Percentiles rank a stretch among this genome's conserved stretches.
phyloP scores from a whole-genome alignment of 495 filamentous ascomycete genomes.

The Aspergillus ellipticus region DNA sequence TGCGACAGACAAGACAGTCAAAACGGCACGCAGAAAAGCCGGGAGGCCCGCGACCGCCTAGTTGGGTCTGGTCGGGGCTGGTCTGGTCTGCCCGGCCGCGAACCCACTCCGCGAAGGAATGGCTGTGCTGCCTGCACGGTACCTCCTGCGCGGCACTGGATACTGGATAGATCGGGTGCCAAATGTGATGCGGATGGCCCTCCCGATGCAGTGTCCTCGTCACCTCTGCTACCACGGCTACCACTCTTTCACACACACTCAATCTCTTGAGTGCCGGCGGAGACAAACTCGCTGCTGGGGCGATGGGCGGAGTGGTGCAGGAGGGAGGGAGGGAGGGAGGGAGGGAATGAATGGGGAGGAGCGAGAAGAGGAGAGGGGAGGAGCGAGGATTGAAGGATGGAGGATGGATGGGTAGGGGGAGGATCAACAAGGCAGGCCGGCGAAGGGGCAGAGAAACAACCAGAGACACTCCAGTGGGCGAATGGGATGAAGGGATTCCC shows the following conservation, averaged over 20 bases:
- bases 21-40: constrained; percentile 16
- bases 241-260: no score
- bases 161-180: constrained; percentile 14
- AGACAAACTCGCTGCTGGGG: no score
- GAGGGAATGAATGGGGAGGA: background rate
- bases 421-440: constrained; percentile 6
- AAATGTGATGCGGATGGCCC: background rate
- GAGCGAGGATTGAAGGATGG: background rate
- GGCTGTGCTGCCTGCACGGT: background rate
- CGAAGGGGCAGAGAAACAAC: constrained; percentile 6
- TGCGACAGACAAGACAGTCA: no score
- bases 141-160: constrained; percentile 2
- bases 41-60: constrained; percentile 18
- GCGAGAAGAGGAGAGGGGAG: background rate
- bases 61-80: constrained; percentile 1
- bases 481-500: constrained; percentile 16
- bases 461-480: constrained; percentile 5
- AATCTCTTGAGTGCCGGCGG: no score
- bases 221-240: no score
- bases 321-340: no score
- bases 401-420: background rate
- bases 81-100: constrained; percentile 1
- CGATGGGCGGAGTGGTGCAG: no score
- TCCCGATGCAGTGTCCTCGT: no score
- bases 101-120: constrained; percentile 8